These are phyloP conservation scores for Acephala macrosclerotiorum DNA, from an alignment of 2,329 filamentous ascomycete genomes.

Conservation along the genomic window DNA sequence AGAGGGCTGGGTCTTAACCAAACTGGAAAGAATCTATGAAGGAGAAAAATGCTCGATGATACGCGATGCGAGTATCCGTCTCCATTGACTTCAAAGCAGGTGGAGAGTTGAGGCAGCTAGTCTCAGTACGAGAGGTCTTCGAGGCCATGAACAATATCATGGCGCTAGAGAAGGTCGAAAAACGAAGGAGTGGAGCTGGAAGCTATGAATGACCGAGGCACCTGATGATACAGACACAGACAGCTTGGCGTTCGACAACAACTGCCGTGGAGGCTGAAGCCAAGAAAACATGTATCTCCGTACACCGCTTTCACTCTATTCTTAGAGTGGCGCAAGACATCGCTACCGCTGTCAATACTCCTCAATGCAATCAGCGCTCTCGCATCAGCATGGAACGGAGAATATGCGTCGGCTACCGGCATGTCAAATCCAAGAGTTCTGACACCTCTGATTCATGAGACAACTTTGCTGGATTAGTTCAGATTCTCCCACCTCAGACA, in stretches of 20 bases:
- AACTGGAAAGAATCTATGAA: background rate
- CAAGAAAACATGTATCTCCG: background rate
- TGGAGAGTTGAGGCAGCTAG: no score
- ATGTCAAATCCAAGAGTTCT: background rate
- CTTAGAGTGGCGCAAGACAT: background rate
- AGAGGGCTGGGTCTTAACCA: background rate
- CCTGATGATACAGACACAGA: background rate
- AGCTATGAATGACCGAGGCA: background rate
- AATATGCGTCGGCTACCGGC: background rate
- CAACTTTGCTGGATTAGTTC: background rate
- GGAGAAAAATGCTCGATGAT: background rate
- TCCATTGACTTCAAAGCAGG: no score
- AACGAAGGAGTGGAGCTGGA: background rate
- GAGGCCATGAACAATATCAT: no score
- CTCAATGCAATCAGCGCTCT: background rate
- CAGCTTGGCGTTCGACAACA: background rate
- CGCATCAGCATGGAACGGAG: background rate
- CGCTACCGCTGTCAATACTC: background rate
- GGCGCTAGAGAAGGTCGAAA: background rate
- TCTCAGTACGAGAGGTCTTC: no score
- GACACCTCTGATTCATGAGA: slow-evolving; percentile 8
- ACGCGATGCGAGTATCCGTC: no score
- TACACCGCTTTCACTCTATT: background rate
- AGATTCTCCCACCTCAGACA: background rate
- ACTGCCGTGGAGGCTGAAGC: background rate